phyloP scores from a whole-genome alignment of 163 green algal species.

The Chloroidium sp. region DNA sequence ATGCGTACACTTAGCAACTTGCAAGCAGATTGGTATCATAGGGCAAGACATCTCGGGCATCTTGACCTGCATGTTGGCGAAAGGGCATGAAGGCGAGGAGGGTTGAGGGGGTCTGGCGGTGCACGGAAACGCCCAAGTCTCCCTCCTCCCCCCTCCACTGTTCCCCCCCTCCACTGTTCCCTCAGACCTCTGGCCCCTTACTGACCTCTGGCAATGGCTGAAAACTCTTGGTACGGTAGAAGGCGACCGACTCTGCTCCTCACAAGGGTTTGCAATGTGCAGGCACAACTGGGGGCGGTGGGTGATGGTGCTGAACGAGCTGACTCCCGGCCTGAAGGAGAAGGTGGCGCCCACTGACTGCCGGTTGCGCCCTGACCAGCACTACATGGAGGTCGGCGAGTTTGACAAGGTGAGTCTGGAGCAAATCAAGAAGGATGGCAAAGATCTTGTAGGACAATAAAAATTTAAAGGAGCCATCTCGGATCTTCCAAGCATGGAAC shows the following conservation, averaged over 20 bases:
- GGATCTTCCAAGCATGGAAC: too few relatives aligned
- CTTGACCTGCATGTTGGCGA: too few relatives aligned
- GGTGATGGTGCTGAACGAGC: slow-evolving; percentile 63
- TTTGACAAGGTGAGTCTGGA: slow-evolving; percentile 44
- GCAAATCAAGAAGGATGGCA: too few relatives aligned
- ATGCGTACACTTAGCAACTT: too few relatives aligned
- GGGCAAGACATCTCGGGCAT: neutral
- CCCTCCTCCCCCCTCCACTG: too few relatives aligned
- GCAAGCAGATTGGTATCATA: neutral
- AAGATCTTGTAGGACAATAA: too few relatives aligned
- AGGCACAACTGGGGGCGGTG: slow-evolving; percentile 54
- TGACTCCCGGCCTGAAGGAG: slow-evolving; percentile 36
- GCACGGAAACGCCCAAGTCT: too few relatives aligned
- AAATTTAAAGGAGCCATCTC: too few relatives aligned
- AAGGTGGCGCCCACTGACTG: slow-evolving; percentile 60
- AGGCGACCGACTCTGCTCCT: neutral
- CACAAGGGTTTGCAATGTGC: neutral
- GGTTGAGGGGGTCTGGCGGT: too few relatives aligned
- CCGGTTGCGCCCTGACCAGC: slow-evolving; percentile 61
- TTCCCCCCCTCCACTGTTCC: neutral
- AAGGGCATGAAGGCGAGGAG: too few relatives aligned
- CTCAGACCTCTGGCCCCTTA: neutral
- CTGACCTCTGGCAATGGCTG: neutral
- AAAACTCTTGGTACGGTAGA: too few relatives aligned
- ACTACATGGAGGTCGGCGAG: slow-evolving; percentile 48